Evolutionary conservation across 2,329 filamentous ascomycete species (phyloP).

Genomic region (Capronia coronata): DNA sequence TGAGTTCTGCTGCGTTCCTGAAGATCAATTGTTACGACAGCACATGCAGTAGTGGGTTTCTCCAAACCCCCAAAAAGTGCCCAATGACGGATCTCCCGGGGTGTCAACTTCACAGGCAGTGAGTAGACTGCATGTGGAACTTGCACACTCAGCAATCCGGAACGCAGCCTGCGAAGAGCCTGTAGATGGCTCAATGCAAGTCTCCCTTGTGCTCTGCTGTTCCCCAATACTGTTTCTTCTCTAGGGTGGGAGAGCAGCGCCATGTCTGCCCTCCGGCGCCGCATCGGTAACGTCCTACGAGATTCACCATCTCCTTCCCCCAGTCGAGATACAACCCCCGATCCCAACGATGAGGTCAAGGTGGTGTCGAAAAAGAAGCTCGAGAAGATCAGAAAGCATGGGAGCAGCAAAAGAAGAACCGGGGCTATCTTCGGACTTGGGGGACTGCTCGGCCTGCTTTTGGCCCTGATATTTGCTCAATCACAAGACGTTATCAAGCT

Average conservation of each 20-base stretch:
- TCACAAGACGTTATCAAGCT: constrained; percentile 85
- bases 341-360: constrained; percentile 40
- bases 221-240: not conserved
- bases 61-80: not conserved
- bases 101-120: not conserved
- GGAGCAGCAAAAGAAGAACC: constrained; percentile 62
- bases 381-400: constrained; percentile 32
- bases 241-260: not conserved
- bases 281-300: constrained; percentile 35
- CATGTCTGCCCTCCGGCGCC: constrained; percentile 40
- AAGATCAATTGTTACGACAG: constrained; percentile 11
- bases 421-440: constrained; percentile 81
- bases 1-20: constrained; percentile 11
- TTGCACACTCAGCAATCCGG: not conserved
- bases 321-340: constrained; percentile 27
- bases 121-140: constrained; percentile 10
- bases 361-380: constrained; percentile 49
- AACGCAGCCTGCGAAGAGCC: not conserved
- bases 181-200: not conserved
- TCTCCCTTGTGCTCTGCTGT: not conserved
- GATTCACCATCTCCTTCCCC: constrained; percentile 26
- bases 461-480: constrained; percentile 82
- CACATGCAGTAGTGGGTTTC: not conserved
- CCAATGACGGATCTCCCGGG: not conserved
- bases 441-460: constrained; percentile 81